Evolutionary conservation across 2,329 filamentous ascomycete genomes (phyloP).

Genomic region (Exophiala lecanii-corni): DNA sequence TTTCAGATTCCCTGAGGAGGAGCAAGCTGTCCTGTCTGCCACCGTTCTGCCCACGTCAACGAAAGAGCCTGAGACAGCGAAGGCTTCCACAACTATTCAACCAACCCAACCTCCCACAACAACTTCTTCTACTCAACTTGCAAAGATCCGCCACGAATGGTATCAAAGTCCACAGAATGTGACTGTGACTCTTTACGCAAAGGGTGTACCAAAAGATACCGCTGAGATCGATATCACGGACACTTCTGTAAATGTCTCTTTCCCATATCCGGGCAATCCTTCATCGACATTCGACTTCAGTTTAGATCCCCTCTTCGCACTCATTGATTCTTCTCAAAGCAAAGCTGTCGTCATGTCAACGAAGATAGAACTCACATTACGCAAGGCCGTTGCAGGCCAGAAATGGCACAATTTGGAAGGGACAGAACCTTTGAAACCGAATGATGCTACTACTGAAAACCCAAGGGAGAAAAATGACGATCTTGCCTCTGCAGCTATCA

Average conservation of each 20-base stretch:
- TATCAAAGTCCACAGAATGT: conserved; percentile 60
- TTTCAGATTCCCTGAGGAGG: conserved; percentile 10
- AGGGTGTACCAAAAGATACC: conserved; percentile 45
- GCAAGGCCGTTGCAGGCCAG: conserved; percentile 59
- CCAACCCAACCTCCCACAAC: conserved; percentile 8
- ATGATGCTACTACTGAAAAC: conserved; percentile 20
- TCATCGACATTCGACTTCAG: conserved; percentile 54
- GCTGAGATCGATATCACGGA: conserved; percentile 24
- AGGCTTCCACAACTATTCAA: not conserved
- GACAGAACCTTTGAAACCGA: conserved; percentile 27
- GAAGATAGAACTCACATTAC: conserved; percentile 73
- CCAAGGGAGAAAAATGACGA: conserved; percentile 1
- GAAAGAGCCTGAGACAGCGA: too few relatives aligned
- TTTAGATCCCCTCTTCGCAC: conserved; percentile 62
- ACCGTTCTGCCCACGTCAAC: not conserved
- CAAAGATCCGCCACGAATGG: conserved; percentile 65
- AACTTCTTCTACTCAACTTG: conserved; percentile 38
- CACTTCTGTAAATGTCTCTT: conserved; percentile 51
- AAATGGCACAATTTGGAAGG: conserved; percentile 65
- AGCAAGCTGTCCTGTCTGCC: not conserved
- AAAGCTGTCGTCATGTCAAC: conserved; percentile 64
- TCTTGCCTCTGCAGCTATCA: not conserved
- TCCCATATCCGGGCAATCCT: conserved; percentile 50
- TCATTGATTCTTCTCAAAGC: conserved; percentile 58
- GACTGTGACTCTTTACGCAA: conserved; percentile 61